Conservation (phyloP, 208 protist species). For the Crithidia brevicula region DNA sequence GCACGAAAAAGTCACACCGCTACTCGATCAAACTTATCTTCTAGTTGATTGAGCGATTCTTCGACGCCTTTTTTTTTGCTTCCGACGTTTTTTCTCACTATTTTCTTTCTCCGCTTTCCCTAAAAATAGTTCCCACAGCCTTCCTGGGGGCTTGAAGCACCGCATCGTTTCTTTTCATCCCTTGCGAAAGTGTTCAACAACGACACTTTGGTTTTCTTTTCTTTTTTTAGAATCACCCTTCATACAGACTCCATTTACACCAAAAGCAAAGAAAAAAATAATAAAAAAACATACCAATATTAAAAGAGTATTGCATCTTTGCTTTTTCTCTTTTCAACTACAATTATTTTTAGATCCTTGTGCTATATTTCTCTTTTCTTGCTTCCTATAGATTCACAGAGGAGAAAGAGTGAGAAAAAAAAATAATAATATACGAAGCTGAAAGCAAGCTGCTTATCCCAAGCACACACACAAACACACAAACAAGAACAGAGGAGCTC, state of each 20-base stretch:
- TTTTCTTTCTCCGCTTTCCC: too few relatives aligned
- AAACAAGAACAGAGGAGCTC: too few relatives aligned
- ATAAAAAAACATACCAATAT: neutral
- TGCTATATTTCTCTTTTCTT: neutral
- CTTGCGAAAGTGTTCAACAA: too few relatives aligned
- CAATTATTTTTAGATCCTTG: constrained; percentile 1
- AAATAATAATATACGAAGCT: too few relatives aligned
- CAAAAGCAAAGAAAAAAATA: neutral
- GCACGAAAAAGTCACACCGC: too few relatives aligned
- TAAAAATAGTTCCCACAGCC: too few relatives aligned
- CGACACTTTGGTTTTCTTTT: neutral
- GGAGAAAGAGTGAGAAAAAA: neutral
- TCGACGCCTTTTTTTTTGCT: neutral
- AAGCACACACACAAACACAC: too few relatives aligned
- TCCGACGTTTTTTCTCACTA: too few relatives aligned
- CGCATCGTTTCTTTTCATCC: too few relatives aligned
- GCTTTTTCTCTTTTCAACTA: constrained; percentile 1
- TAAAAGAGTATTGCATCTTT: constrained; percentile 26
- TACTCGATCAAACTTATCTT: constrained; percentile 7
- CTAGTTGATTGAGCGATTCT: constrained; percentile 1
- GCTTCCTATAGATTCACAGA: neutral
- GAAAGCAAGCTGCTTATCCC: too few relatives aligned
- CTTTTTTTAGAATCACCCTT: neutral
- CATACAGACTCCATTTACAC: neutral
- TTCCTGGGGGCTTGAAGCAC: too few relatives aligned